phyloP scores from a whole-genome alignment of 495 filamentous ascomycete genomes.

The Amniculicola lignicola region DNA sequence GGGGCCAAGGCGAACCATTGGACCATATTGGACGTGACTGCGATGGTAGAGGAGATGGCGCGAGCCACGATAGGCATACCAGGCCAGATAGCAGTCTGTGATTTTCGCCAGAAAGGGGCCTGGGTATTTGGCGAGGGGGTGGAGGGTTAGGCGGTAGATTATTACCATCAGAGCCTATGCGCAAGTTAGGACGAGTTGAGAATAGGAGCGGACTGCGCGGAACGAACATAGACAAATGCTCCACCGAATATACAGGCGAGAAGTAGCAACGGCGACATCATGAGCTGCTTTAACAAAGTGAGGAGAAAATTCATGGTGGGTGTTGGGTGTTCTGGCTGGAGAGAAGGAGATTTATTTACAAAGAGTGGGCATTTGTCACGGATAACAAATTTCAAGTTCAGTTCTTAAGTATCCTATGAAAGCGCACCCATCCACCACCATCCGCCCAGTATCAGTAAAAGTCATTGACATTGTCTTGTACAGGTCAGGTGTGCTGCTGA shows the following conservation, averaged over 20 bases:
- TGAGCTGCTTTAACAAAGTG: background rate
- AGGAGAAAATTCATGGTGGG: slow-evolving; percentile 16
- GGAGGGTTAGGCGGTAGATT: slow-evolving; percentile 36
- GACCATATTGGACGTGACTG: slow-evolving; percentile 32
- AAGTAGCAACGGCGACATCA: slow-evolving; percentile 15
- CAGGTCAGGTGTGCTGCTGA: no score
- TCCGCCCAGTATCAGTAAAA: no score
- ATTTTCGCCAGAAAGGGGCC: slow-evolving; percentile 34
- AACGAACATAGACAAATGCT: slow-evolving; percentile 17
- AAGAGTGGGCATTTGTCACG: no score
- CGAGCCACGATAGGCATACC: slow-evolving; percentile 35
- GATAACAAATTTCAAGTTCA: no score
- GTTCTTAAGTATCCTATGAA: no score
- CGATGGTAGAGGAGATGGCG: slow-evolving; percentile 30
- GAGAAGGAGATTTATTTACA: no score
- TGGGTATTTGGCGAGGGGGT: slow-evolving; percentile 37
- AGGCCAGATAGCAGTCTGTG: slow-evolving; percentile 33
- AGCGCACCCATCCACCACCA: no score
- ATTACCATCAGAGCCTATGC: slow-evolving; percentile 15
- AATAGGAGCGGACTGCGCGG: no score
- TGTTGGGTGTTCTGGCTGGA: no score
- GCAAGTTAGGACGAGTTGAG: no score
- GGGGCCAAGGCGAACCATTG: slow-evolving; percentile 59
- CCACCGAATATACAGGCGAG: slow-evolving; percentile 8
- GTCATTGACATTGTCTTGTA: no score